Percentiles rank a stretch among this genome's conserved stretches.
Evolutionary conservation across 148 eudicot species (phyloP).

Genomic region (Bassia scoparia): DNA sequence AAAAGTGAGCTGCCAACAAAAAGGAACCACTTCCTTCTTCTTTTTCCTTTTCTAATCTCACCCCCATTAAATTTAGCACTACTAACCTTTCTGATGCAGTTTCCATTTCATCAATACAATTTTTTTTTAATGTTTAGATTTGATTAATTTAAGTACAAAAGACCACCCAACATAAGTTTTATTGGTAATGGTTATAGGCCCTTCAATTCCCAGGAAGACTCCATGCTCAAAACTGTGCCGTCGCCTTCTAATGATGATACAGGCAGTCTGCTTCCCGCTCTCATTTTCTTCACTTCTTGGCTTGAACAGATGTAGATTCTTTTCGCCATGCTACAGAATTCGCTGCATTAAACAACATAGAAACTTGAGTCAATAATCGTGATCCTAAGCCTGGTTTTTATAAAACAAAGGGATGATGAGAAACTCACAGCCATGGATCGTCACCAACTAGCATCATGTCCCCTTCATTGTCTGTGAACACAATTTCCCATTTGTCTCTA

Average conservation of each 20-base stretch:
- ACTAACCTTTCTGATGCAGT: slow-evolving; percentile 13
- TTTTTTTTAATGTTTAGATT: neutral
- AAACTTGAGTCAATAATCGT: neutral
- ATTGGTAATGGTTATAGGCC: neutral
- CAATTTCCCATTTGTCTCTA: slow-evolving; percentile 76
- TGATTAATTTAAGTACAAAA: neutral
- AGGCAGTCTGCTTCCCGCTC: slow-evolving; percentile 45
- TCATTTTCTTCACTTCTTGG: slow-evolving; percentile 85
- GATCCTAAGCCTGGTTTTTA: neutral
- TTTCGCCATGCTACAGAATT: slow-evolving; percentile 82
- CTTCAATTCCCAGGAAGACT: slow-evolving; percentile 35
- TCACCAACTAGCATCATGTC: slow-evolving; percentile 96
- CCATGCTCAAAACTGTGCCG: slow-evolving; percentile 44
- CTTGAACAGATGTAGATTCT: slow-evolving; percentile 78
- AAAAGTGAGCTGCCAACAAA: slow-evolving; percentile 24
- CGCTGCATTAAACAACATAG: slow-evolving; percentile 38
- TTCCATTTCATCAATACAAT: neutral
- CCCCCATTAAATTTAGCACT: slow-evolving; percentile 20
- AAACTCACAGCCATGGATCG: slow-evolving; percentile 87
- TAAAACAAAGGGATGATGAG: neutral
- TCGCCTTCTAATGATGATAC: slow-evolving; percentile 47
- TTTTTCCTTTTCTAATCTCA: slow-evolving; percentile 1
- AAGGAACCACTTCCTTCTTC: slow-evolving; percentile 7
- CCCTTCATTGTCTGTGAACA: slow-evolving; percentile 87
- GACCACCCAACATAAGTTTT: neutral